Evolutionary conservation across 2,329 filamentous ascomycete genomes (phyloP), one percentile per base, ranked within the genome.

Genomic region (Aspergillus sp.): DNA sequence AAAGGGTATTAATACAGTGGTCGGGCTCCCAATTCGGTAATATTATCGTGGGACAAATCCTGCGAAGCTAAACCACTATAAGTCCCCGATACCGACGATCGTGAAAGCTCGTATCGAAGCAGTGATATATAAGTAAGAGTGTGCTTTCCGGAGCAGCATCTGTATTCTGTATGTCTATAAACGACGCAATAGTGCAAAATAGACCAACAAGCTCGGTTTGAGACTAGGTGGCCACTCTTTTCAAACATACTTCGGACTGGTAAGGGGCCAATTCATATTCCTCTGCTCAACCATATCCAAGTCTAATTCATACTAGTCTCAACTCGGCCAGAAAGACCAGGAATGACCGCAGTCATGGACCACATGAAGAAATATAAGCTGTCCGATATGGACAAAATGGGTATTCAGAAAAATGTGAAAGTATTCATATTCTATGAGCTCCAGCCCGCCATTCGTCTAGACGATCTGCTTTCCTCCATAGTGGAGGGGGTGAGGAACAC

Each of bases 331-430:
- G 9, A 12, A 38, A 34, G 7, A n/a, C 7, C 33, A 34, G 33
- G 5, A n/a, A 34, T 34, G 7, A 34, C 33, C 33, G 8, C 33
- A 40, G 9, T 40, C n/a, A 50, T 43, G 27, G 36, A 45, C 19
- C 43, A 46, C 8, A 10, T n/a, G 4, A 41, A 9, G 7, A 53
- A 44, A 12, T 53, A 57, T 44, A 51, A 58, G 38, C 44, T 60
- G 33, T 58, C 57, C 9, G 55, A 59, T 27, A 12, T 57, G 7
- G 57, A 60, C 44, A 58, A 52, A 44, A 40, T 47, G 12, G 54
- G 48, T 4, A 44, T 54, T n/a, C 35, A 40, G n/a, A 58, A 50
- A 40, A 51, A 26, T 26, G 57, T 59, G 43, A 53, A 52, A 43
- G 44, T 49, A 9, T 48, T 53, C 39, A 32, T 59, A 5, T 49